Evolutionary conservation across 305 asterid species (phyloP), one percentile per base, ranked within the genome.

Genomic region (Solanum hybrid): DNA sequence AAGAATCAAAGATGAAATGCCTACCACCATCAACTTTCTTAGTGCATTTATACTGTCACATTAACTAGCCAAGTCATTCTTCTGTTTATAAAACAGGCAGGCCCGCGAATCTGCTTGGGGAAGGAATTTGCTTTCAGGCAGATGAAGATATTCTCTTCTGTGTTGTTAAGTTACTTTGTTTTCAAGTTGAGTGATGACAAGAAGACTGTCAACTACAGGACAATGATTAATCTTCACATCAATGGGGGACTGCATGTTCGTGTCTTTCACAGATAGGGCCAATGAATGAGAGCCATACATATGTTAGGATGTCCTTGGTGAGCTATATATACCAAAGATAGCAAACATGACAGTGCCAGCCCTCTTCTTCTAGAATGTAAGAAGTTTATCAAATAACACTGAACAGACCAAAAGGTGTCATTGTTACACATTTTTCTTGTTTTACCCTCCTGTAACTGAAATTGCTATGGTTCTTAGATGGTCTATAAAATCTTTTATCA

Each of bases 121-220:
- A 79, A 82, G 87, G 88, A 90, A 13, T 90, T 90, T 80, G 90
- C 91, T 29, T 90, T 87, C 78, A 38, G 91, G 90, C 91, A 90
- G 72, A 87, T 90, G 91, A 90, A 87, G 91, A 90, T 88, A 45
- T 87, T 90, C 42, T 78, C 91, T 75, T 85, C 88, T 79, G 78
- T 90, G 27, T 42, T 79, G 31, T 13, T 79, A 69, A 31, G 11
- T 17, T 73, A 60, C 88, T 90, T 87, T 34, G 76, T 40, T 66
- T 87, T 90, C 75, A 69, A 71, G 86, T 15, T 87, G 31, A 87
- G 88, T 45, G 88, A 87, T 69, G 91, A 87, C 26, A 85, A 64
- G 66, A 32, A 90, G 76, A 80, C 24, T 76, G 85, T 31, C 75
- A 79, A 37, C 76, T 87, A 90, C 71, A 87, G 42, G 42, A 87